phyloP scores from a whole-genome alignment of 225 moss, liverwort and hornwort species.

The Bryum argenteum region DNA sequence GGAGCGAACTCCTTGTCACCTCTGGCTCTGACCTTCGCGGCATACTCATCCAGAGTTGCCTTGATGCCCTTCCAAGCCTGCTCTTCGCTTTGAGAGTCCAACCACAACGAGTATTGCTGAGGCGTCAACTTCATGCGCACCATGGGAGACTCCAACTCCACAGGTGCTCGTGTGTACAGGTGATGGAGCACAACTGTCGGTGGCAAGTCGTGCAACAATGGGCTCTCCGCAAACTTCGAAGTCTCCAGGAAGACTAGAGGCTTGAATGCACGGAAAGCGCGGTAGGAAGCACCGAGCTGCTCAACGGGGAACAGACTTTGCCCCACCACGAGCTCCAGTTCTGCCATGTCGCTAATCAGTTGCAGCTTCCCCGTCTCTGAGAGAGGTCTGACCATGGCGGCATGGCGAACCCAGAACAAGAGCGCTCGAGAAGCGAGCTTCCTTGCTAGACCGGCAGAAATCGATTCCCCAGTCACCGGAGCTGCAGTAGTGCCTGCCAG shows the following conservation, averaged over 20 bases:
- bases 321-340: conserved; percentile 95
- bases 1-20: conserved; percentile 95
- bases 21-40: conserved; percentile 76
- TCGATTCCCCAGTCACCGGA: conserved; percentile 77
- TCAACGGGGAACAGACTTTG: conserved; percentile 96
- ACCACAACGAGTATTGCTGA: conserved; percentile 89
- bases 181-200: conserved; percentile 89
- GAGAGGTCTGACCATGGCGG: conserved; percentile 86
- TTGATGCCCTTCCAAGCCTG: conserved; percentile 86
- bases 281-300: conserved; percentile 89
- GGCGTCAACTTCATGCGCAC: conserved; percentile 69
- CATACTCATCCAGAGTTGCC: conserved; percentile 83
- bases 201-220: conserved; percentile 83
- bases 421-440: conserved; percentile 88
- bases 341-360: conserved; percentile 90
- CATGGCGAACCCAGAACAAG: conserved; percentile 89
- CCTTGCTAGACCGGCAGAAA: conserved; percentile 84
- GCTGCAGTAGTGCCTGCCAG: conserved; percentile 71
- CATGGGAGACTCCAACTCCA: conserved; percentile 87
- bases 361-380: conserved; percentile 88
- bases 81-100: conserved; percentile 85
- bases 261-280: conserved; percentile 91
- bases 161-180: conserved; percentile 86
- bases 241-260: conserved; percentile 91
- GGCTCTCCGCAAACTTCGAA: conserved; percentile 63